These are phyloP conservation scores for Ophiorrhiza pumila DNA, from an alignment of 257 asterid species.

Conservation along the genomic window DNA sequence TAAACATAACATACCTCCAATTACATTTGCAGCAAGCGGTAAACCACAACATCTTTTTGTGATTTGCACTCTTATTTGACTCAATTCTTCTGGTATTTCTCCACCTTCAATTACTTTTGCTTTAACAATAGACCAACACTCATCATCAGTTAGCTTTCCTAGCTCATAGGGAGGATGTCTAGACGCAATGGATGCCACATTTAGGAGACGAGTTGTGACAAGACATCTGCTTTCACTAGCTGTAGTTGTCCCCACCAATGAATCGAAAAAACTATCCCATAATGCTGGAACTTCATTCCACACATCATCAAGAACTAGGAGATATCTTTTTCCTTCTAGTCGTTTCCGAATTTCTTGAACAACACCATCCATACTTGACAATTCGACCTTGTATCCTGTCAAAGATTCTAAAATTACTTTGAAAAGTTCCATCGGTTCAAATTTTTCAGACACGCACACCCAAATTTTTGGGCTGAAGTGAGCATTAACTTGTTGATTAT, in stretches of 20 bases:
- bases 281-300: conserved; percentile 1
- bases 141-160: background rate
- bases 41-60: conserved; percentile 1
- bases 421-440: conserved; percentile 16
- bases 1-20: conserved; percentile 28
- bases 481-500: background rate
- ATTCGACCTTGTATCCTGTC: background rate
- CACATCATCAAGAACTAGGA: conserved; percentile 23
- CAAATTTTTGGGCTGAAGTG: conserved; percentile 20
- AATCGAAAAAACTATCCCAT: conserved; percentile 11
- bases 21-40: conserved; percentile 12
- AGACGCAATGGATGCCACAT: background rate
- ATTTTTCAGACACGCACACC: conserved; percentile 24
- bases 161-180: background rate
- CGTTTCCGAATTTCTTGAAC: background rate
- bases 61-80: background rate
- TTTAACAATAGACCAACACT: conserved; percentile 11
- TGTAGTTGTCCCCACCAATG: conserved; percentile 10
- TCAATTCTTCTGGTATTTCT: conserved; percentile 1
- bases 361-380: background rate
- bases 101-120: background rate
- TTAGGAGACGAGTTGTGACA: conserved; percentile 5
- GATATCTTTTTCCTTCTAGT: conserved; percentile 2
- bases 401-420: conserved; percentile 4
- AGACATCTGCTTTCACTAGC: conserved; percentile 11